phyloP scores from a whole-genome alignment of 2,329 filamentous ascomycete species.

The Aureobasidium sp. region DNA sequence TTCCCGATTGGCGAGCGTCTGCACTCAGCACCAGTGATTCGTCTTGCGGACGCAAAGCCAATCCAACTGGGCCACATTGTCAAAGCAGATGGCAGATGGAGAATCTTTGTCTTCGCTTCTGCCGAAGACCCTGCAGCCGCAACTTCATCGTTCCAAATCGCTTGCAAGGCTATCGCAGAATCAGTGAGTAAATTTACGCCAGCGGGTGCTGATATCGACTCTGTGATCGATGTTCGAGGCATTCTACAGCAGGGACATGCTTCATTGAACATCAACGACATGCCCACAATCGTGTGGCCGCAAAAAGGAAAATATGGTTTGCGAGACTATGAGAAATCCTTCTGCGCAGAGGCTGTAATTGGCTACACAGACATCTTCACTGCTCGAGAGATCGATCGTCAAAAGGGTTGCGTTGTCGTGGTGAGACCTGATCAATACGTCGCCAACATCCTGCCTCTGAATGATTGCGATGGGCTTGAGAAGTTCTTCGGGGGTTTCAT shows the following conservation, averaged over 20 bases:
- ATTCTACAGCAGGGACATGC: conserved; percentile 26
- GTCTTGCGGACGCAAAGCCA: conserved; percentile 53
- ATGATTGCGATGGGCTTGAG: conserved; percentile 19
- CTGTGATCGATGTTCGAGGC: conserved; percentile 48
- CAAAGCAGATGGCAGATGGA: conserved; percentile 47
- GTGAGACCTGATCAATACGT: conserved; percentile 64
- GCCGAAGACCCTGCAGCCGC: conserved; percentile 23
- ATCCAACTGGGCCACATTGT: conserved; percentile 47
- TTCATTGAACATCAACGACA: conserved; percentile 16
- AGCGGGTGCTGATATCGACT: conserved; percentile 33
- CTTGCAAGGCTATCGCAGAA: conserved; percentile 16
- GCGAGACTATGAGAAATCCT: conserved; percentile 36
- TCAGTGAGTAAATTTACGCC: conserved; percentile 33
- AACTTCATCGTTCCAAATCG: not conserved
- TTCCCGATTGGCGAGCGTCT: conserved; percentile 43
- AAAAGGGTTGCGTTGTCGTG: conserved; percentile 52
- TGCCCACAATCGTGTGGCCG: conserved; percentile 39
- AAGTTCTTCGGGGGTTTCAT: conserved; percentile 26
- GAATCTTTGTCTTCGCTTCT: conserved; percentile 45
- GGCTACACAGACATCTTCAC: conserved; percentile 42
- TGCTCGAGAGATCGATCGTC: conserved; percentile 51
- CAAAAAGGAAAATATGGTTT: conserved; percentile 32
- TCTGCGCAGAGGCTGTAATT: conserved; percentile 40
- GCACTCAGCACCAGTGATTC: conserved; percentile 51
- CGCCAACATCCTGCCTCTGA: conserved; percentile 27